Percentiles rank a stretch among this genome's conserved stretches.
Conservation (phyloP, 1,139 yeast genomes). For the Magnusiomyces suaveolens region DNA sequence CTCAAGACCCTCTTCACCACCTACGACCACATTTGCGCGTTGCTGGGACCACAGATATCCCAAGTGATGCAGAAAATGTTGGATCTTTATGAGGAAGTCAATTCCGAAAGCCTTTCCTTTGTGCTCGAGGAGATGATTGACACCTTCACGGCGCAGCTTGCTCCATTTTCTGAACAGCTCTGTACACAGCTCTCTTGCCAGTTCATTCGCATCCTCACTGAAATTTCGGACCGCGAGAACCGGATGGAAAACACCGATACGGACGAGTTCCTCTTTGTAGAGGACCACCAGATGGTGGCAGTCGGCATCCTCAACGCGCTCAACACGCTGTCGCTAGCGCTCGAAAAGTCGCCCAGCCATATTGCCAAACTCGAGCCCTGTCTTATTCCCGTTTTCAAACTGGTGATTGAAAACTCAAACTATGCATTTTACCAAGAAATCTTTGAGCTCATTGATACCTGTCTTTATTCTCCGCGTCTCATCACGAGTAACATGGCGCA, state of each 20-base stretch:
- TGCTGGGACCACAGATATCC: slow-evolving; percentile 57
- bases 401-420: slow-evolving; percentile 39
- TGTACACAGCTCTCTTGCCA: slow-evolving; percentile 75
- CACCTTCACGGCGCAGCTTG: slow-evolving; percentile 72
- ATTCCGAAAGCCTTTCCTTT: slow-evolving; percentile 74
- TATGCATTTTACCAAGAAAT: slow-evolving; percentile 13
- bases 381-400: slow-evolving; percentile 62
- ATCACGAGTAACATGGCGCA: slow-evolving; percentile 7
- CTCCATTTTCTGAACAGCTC: slow-evolving; percentile 85
- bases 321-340: slow-evolving; percentile 70
- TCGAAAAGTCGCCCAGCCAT: slow-evolving; percentile 69
- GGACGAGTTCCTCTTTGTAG: slow-evolving; percentile 23
- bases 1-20: slow-evolving; percentile 61
- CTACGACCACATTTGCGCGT: slow-evolving; percentile 55
- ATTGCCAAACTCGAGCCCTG: slow-evolving; percentile 60
- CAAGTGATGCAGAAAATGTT: slow-evolving; percentile 75
- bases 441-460: slow-evolving; percentile 14
- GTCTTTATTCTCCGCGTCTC: slow-evolving; percentile 1
- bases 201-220: slow-evolving; percentile 62
- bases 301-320: slow-evolving; percentile 78
- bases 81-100: slow-evolving; percentile 59
- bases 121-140: slow-evolving; percentile 97
- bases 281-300: slow-evolving; percentile 68
- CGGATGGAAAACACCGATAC: slow-evolving; percentile 34
- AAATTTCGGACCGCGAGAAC: slow-evolving; percentile 43